Evolutionary conservation across 2,329 filamentous ascomycete species (phyloP), one percentile per base, ranked within the genome.

Genomic region (Diaporthe destruens): DNA sequence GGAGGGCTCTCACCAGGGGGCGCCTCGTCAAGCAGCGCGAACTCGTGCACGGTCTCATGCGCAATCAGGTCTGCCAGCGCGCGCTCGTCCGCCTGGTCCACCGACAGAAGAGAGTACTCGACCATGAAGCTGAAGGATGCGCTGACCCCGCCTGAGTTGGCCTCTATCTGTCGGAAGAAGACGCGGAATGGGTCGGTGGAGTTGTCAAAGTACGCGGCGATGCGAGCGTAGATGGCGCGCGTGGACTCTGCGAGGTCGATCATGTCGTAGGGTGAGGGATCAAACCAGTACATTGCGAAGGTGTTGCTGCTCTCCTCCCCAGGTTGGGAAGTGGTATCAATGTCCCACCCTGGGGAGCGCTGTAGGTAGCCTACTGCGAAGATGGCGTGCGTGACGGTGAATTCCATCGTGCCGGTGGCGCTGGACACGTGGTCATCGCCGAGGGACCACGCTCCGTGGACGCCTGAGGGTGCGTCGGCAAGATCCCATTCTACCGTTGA

Each of bases 11-110:
- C 2, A 16, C 25, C 57, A 3, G 36, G 69, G 2, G 49, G 7
- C 3, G 25, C 39, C 23, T 23, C 5, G 2, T 74, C 63, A 12
- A 72, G 59, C 18, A 75, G 72, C 47, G 74, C 74, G 16, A 69
- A 75, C 49, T 63, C 68, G 16, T 75, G 74, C 32, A 75, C 57
- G 2, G 72, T 69, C 71, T 75, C 74, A 65, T 75, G 74, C 9
- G 74, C 69, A 3, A 75, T 53, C 23, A 75, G 47, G 36, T 75
- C 70, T 5, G 56, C 68, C 23, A 75, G 39, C 6, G 18, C 36
- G n/a, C 54, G 51, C 42, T 69, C 39, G 8, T 56, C 36, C 29
- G n/a, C 44, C 51, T 72, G 42, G 20, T 36, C 55, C 1, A 68
- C 63, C 32, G 63, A 70, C 32, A 8, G 12, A 11, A 57, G 44